Evolutionary conservation across 73 alveolate genomes (phyloP).

Genomic region (Paramecium biaurelia): DNA sequence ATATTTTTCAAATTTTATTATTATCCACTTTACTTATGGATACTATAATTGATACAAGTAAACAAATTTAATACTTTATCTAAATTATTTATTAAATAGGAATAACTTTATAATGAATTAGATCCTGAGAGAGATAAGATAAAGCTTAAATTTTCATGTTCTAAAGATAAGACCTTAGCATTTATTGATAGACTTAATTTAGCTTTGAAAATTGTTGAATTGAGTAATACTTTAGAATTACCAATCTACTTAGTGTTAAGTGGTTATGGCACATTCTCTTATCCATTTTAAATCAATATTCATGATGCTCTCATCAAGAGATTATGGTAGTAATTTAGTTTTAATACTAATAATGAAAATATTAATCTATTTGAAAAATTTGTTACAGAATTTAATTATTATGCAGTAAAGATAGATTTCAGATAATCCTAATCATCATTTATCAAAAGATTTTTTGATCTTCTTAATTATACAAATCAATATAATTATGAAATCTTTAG

Average conservation of each 20-base stretch:
- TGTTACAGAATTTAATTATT: neutral
- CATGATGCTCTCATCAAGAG: conserved; percentile 37
- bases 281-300: conserved; percentile 6
- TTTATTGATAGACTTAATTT: conserved; percentile 38
- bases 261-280: conserved; percentile 40
- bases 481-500: neutral
- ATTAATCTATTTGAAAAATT: neutral
- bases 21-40: neutral
- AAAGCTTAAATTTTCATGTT: conserved; percentile 13
- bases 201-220: neutral
- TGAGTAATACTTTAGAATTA: conserved; percentile 4
- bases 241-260: conserved; percentile 53
- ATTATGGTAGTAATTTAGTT: neutral
- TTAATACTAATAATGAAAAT: neutral
- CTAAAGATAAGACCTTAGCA: conserved; percentile 45
- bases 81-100: neutral
- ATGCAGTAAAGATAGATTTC: neutral
- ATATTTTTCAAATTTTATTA: neutral
- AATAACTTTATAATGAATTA: neutral
- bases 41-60: neutral
- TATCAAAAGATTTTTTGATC: neutral
- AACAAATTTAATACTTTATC: neutral
- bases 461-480: neutral
- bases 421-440: neutral
- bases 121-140: neutral